Evolutionary conservation across 2,329 filamentous ascomycete genomes (phyloP).

Genomic region (Phialophora expanda): DNA sequence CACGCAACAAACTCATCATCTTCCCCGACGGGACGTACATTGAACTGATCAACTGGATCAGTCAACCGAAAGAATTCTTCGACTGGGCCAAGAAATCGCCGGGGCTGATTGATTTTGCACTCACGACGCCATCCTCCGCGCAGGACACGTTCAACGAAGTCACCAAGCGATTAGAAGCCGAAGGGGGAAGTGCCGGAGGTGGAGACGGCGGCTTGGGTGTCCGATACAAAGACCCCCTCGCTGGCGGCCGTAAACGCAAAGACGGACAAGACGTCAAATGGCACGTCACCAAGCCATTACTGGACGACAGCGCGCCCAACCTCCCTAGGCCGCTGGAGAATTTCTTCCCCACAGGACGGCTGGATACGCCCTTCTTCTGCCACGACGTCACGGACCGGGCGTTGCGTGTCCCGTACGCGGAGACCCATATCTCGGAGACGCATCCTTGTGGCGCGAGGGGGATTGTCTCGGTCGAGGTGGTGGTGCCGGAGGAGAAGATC

Average conservation of each 20-base stretch:
- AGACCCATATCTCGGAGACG: slow-evolving; percentile 26
- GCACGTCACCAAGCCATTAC: slow-evolving; percentile 34
- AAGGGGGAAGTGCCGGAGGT: not conserved
- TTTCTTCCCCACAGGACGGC: slow-evolving; percentile 29
- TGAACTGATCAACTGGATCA: slow-evolving; percentile 41
- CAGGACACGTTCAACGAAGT: slow-evolving; percentile 32
- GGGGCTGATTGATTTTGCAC: slow-evolving; percentile 39
- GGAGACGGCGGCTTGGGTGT: slow-evolving; percentile 35
- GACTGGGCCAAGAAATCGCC: slow-evolving; percentile 38
- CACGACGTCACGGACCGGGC: slow-evolving; percentile 38
- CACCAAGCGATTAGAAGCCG: slow-evolving; percentile 21
- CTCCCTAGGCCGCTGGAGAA: slow-evolving; percentile 23
- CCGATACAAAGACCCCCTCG: slow-evolving; percentile 29
- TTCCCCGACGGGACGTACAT: slow-evolving; percentile 41
- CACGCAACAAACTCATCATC: slow-evolving; percentile 41
- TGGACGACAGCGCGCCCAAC: slow-evolving; percentile 24
- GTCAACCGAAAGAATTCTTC: slow-evolving; percentile 34
- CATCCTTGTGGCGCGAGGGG: slow-evolving; percentile 37
- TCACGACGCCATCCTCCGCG: slow-evolving; percentile 36
- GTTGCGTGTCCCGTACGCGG: slow-evolving; percentile 41
- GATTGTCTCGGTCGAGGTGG: slow-evolving; percentile 34
- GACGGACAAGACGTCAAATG: slow-evolving; percentile 37
- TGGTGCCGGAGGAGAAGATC: slow-evolving; percentile 31
- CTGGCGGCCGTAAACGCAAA: slow-evolving; percentile 36
- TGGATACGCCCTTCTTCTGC: slow-evolving; percentile 40